A percentile compares a stretch with the other conserved stretches of the same genome.
These are phyloP conservation scores for Phytophthora idaei DNA, from an alignment of 352 stramenopile genomes.

Conservation along the genomic window DNA sequence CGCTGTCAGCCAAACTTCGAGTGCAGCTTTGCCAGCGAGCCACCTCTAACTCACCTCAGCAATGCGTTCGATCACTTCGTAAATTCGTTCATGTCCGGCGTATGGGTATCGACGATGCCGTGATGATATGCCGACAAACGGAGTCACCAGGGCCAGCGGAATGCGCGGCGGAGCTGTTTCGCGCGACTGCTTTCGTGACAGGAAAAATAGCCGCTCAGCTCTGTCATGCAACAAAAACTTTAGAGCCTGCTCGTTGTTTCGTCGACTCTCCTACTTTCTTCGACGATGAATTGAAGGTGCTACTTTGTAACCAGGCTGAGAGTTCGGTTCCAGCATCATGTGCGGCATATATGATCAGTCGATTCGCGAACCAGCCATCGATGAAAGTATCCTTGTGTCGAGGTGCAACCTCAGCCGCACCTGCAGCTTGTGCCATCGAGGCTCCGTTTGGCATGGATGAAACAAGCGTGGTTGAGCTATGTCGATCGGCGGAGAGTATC, in stretches of 20 bases:
- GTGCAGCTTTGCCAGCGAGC: slow-evolving; percentile 38
- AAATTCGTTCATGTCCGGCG: slow-evolving; percentile 37
- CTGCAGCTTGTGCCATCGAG: slow-evolving; percentile 39
- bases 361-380: slow-evolving; percentile 16
- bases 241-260: slow-evolving; percentile 47
- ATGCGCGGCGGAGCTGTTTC: slow-evolving; percentile 33
- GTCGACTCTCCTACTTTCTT: slow-evolving; percentile 37
- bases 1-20: slow-evolving; percentile 25
- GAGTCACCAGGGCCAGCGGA: slow-evolving; percentile 27
- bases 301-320: slow-evolving; percentile 45
- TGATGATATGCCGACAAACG: slow-evolving; percentile 31
- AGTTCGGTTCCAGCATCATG: slow-evolving; percentile 46
- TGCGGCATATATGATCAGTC: slow-evolving; percentile 27
- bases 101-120: slow-evolving; percentile 26
- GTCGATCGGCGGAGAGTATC: slow-evolving; percentile 32
- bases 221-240: slow-evolving; percentile 33
- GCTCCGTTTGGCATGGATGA: slow-evolving; percentile 54
- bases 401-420: slow-evolving; percentile 31
- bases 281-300: slow-evolving; percentile 40
- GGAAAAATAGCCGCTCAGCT: slow-evolving; percentile 21
- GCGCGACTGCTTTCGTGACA: background rate
- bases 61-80: slow-evolving; percentile 34
- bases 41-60: slow-evolving; percentile 25
- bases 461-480: slow-evolving; percentile 44
- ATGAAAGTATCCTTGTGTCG: slow-evolving; percentile 42